Evolutionary conservation across 768 basidiomycete species (phyloP), one percentile per base, ranked within the genome.

Genomic region (Trametes punicea): DNA sequence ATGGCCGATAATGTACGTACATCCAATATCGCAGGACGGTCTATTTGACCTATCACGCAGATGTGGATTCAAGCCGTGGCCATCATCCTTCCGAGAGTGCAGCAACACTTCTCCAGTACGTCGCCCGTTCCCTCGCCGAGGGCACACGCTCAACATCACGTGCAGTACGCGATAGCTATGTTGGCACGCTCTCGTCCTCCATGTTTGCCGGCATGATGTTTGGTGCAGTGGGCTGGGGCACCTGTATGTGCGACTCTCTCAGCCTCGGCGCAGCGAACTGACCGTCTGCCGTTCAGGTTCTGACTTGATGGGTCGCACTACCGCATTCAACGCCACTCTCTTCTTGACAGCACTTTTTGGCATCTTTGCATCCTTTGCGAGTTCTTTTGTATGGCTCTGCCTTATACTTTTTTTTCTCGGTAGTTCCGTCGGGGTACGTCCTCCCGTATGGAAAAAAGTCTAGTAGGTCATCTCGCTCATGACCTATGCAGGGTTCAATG

Each of bases 191-290:
- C 13, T 95, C 93, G 0, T 90, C 93, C 3, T 85, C 88, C 3
- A 93, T 92, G 81, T 94, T 94, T 66, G 84, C 81, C 10, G 92
- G 96, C n/a, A 98, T 98, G 96, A 97, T 98, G 93, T 67, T 97
- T 47, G 92, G 95, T 1, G 89, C 91, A 1, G 73, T 94, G 8
- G 90, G 88, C 4, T 94, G 95, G 94, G 95, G 95, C 54, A 86
- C 90, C 21, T 93, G 90, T 87, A 63, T 4, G 7, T 31, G 38
- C 39, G 27, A 3, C 18, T 34, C n/a, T 26, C 18, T 13, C 31
- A n/a, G 15, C 25, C 26, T 10, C 6, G n/a, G 34, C n/a, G 44
- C 27, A 49, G 34, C 48, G 26, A 15, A 26, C 39, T 54, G 50
- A 9, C 29, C 47, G 25, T 4, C 10, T 10, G 20, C 15, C 18